Evolutionary conservation across 78 protist species (phyloP), one percentile per base, ranked within the genome.

Genomic region (Bigelowiella natans): DNA sequence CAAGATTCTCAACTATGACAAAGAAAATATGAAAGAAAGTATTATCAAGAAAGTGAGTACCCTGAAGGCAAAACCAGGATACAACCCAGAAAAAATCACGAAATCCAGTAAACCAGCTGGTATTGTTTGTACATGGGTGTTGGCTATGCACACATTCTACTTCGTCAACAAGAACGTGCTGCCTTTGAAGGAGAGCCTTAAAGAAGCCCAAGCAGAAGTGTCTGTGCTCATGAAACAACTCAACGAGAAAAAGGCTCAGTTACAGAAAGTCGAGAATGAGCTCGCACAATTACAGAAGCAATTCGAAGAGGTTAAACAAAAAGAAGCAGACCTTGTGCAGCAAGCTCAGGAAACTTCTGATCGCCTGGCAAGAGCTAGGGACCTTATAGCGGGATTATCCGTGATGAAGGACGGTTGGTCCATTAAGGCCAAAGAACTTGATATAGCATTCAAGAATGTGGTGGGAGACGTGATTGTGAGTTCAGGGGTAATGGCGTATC

Each of bases 391-490:
- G 31, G 94, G 94, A 29, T 93, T 96, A 0, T 96, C 94, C 39
- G 96, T 90, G 63, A 97, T 95, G 93, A 39, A 83, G 91, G 39
- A 1, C n/a, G 92, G 98, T 11, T 96, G 97, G 96, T 0, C 36
- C 37, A 91, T 83, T 91, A 36, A 88, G 0, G 87, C 93, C 37
- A 37, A 2, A 36, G 73, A 37, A 29, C 31, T 91, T 83, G 91
- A 91, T 36, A 28, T 36, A 1, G 40, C 29, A 31, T 90, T 84
- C 36, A 30, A 0, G 40, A 39, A 82, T 37, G 37, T 94, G 38
- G 36, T 85, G 38, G 87, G 87, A 29, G 87, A 51, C 73, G 34
- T 51, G 37, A 89, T 97, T 28, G 26, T 95, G 0, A 51, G 94
- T 84, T 73, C 96, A 0, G 97, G 96, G 30, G 30, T 64, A 38